Percentiles rank a stretch among this genome's conserved stretches.
Conservation (phyloP, 331 rosid species). For the Spiraea crenata region DNA sequence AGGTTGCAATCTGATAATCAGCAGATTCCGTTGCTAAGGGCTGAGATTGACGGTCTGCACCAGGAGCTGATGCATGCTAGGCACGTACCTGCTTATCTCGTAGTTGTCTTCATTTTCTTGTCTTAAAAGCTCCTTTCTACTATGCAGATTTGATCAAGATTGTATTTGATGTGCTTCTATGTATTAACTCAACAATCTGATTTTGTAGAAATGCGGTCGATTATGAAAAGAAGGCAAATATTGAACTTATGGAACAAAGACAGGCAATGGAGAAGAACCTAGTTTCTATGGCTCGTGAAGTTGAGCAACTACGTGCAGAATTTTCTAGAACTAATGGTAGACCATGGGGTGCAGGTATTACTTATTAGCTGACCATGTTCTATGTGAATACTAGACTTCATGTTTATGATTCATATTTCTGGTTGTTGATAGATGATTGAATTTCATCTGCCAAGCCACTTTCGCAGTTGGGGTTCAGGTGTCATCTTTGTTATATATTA, state of each 20-base stretch:
- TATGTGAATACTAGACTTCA: neutral
- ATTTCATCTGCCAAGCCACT: neutral
- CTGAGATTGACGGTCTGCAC: constrained; percentile 69
- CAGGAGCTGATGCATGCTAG: constrained; percentile 83
- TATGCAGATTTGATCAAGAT: constrained; percentile 3
- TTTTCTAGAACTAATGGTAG: constrained; percentile 60
- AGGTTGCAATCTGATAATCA: constrained; percentile 69
- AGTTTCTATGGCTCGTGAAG: constrained; percentile 92
- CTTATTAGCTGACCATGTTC: constrained; percentile 1
- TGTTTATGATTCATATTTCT: neutral
- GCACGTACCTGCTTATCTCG: constrained; percentile 36
- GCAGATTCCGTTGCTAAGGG: constrained; percentile 57
- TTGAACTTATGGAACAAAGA: constrained; percentile 84
- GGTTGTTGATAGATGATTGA: neutral
- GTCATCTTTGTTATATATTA: neutral
- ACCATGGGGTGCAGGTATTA: constrained; percentile 79
- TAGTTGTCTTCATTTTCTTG: constrained; percentile 14
- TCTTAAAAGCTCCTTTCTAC: constrained; percentile 1
- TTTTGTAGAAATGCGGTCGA: constrained; percentile 55
- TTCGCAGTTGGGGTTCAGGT: neutral
- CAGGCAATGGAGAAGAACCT: constrained; percentile 83
- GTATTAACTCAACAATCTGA: constrained; percentile 13
- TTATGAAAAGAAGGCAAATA: constrained; percentile 79
- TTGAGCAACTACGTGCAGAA: constrained; percentile 85
- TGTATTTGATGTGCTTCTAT: neutral